These are phyloP conservation scores for Tolypocladium nubicola DNA, from an alignment of 2,329 filamentous ascomycete genomes.

Conservation along the genomic window DNA sequence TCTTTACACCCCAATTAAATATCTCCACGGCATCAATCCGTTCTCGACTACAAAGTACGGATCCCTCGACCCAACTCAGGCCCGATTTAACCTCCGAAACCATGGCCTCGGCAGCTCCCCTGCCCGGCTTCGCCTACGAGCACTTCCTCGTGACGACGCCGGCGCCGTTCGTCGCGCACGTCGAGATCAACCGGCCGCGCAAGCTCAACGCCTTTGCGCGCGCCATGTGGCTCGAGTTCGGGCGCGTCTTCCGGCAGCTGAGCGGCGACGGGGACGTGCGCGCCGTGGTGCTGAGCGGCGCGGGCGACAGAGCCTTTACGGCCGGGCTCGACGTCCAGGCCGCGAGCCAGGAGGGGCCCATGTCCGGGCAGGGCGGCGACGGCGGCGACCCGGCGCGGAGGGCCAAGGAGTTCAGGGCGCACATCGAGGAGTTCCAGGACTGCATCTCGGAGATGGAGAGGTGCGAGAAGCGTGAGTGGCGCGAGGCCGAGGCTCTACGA, in stretches of 20 bases:
- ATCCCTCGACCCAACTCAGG: not conserved
- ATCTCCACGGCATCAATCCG: not conserved
- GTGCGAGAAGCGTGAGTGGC: conserved; percentile 73
- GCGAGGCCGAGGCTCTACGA: not conserved
- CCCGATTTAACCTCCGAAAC: not conserved
- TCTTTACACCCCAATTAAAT: not conserved
- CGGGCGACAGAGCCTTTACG: conserved; percentile 76
- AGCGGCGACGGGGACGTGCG: conserved; percentile 64
- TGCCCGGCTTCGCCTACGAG: conserved; percentile 39
- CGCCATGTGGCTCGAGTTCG: conserved; percentile 78
- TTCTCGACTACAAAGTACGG: not conserved
- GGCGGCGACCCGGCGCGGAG: conserved; percentile 51
- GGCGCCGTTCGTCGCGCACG: conserved; percentile 65
- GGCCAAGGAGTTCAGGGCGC: conserved; percentile 50
- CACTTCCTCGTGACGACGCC: conserved; percentile 70
- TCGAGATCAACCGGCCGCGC: conserved; percentile 78
- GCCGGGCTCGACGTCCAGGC: conserved; percentile 75
- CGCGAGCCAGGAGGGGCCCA: conserved; percentile 42
- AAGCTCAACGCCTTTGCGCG: conserved; percentile 86
- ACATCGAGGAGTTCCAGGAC: conserved; percentile 72
- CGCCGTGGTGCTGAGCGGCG: conserved; percentile 67
- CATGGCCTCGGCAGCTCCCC: conserved; percentile 8
- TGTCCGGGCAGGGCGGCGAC: conserved; percentile 17
- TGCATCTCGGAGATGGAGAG: conserved; percentile 67
- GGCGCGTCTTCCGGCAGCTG: conserved; percentile 59